Evolutionary conservation across 164 flowering plant species (phyloP).

Genomic region (Euptelea pleiosperma): DNA sequence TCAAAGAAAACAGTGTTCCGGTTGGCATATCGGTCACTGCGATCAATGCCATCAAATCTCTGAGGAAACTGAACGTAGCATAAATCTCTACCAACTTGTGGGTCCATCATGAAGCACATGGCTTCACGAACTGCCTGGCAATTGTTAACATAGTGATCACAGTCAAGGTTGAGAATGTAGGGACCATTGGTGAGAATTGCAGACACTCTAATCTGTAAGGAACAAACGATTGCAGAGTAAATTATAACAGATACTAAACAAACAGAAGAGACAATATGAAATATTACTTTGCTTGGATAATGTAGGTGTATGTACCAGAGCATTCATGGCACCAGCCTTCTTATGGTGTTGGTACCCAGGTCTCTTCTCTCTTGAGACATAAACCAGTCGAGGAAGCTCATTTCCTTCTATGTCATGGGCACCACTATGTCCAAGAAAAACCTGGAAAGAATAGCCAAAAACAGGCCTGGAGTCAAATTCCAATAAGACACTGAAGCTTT

Average conservation of each 20-base stretch:
- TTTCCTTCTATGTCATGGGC: conserved; percentile 85
- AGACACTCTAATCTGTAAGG: conserved; percentile 77
- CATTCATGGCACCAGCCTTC: conserved; percentile 96
- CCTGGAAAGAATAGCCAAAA: conserved; percentile 32
- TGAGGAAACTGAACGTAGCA: conserved; percentile 93
- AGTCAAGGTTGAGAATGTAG: conserved; percentile 86
- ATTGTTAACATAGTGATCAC: conserved; percentile 94
- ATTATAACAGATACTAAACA: not conserved
- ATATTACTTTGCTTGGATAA: not conserved
- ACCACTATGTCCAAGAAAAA: conserved; percentile 83
- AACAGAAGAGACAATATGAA: not conserved
- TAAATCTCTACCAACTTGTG: conserved; percentile 67
- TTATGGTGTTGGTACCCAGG: conserved; percentile 96
- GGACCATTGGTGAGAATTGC: conserved; percentile 96
- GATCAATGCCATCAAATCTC: conserved; percentile 94
- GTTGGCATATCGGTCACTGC: conserved; percentile 91
- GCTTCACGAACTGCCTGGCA: conserved; percentile 92
- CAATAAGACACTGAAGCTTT: not conserved
- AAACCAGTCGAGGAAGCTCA: conserved; percentile 95
- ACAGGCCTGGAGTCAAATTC: not conserved
- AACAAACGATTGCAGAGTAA: conserved; percentile 8
- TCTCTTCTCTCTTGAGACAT: conserved; percentile 93
- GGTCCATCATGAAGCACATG: conserved; percentile 97
- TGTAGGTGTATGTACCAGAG: conserved; percentile 48
- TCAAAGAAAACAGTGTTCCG: conserved; percentile 92